A percentile compares a stretch with the other conserved stretches of the same genome.
phyloP scores from a whole-genome alignment of 192 early-diverging fungal genomes.

The Linnemannia zychae region DNA sequence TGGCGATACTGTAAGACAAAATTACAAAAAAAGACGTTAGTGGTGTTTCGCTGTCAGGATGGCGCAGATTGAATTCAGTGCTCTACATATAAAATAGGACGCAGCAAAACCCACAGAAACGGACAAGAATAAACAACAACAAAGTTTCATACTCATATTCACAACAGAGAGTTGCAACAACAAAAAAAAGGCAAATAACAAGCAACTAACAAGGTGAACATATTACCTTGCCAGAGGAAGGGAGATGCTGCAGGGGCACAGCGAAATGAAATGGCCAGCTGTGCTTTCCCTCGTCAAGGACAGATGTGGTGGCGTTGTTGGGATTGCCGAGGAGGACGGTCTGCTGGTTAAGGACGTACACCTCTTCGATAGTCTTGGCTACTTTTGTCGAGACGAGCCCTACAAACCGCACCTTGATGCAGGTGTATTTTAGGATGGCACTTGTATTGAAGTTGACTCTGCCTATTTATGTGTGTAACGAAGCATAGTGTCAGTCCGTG shows the following conservation, averaged over 20 bases:
- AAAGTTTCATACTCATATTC: slow-evolving; percentile 1
- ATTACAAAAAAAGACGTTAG: not conserved
- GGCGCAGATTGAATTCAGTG: not conserved
- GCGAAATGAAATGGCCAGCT: slow-evolving; percentile 37
- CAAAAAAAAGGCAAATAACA: not conserved
- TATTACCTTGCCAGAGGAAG: slow-evolving; percentile 39
- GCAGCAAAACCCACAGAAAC: not conserved
- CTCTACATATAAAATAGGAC: not conserved
- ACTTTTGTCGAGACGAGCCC: slow-evolving; percentile 34
- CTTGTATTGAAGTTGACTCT: slow-evolving; percentile 21
- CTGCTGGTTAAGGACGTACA: slow-evolving; percentile 39
- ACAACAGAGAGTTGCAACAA: not conserved
- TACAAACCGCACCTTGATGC: slow-evolving; percentile 34
- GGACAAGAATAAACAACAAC: not conserved
- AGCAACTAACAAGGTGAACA: not conserved
- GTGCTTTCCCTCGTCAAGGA: slow-evolving; percentile 25
- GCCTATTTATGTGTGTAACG: not conserved
- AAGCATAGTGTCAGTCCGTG: not conserved
- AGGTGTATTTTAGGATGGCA: slow-evolving; percentile 28
- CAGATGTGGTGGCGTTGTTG: slow-evolving; percentile 26
- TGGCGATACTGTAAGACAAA: slow-evolving; percentile 35
- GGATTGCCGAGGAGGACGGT: slow-evolving; percentile 39
- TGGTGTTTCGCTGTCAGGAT: not conserved
- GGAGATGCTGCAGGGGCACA: slow-evolving; percentile 29
- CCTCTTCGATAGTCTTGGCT: slow-evolving; percentile 28